Conservation (phyloP, 1,284 basidiomycete species). For the Phellinidium pouzarii region DNA sequence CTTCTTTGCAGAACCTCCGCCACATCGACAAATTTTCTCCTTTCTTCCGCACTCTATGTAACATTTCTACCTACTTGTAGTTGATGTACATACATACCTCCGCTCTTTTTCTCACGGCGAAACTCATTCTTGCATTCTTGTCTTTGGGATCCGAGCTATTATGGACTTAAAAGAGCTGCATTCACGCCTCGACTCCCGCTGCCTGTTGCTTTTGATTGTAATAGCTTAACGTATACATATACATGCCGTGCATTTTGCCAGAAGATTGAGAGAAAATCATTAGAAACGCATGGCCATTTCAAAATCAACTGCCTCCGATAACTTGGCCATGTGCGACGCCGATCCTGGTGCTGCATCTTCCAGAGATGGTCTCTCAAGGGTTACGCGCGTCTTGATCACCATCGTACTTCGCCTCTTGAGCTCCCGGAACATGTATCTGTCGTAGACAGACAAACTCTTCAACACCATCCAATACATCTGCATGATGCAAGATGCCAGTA, state of each 20-base stretch:
- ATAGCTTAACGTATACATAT: conserved; percentile 9
- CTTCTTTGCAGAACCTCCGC: not conserved
- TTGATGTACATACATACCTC: conserved; percentile 7
- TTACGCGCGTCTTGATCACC: conserved; percentile 17
- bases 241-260: not conserved
- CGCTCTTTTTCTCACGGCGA: not conserved
- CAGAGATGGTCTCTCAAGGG: conserved; percentile 16
- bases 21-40: not conserved
- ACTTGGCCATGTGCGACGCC: conserved; percentile 15
- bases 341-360: conserved; percentile 23
- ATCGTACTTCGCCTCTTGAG: conserved; percentile 21
- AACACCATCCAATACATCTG: not conserved
- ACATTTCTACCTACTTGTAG: not conserved
- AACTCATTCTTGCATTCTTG: not conserved
- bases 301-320: conserved; percentile 14
- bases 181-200: not conserved
- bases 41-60: not conserved
- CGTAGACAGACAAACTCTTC: conserved; percentile 2
- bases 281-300: conserved; percentile 8
- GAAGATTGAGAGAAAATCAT: not conserved
- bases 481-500: not conserved
- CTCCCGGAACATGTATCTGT: conserved; percentile 20
- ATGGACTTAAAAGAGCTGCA: conserved; percentile 3
- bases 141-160: conserved; percentile 2
- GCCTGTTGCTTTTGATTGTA: conserved; percentile 9